Base-by-base conservation (phyloP, 163 green algal genomes). In the Scenedesmus sp. region DNA sequence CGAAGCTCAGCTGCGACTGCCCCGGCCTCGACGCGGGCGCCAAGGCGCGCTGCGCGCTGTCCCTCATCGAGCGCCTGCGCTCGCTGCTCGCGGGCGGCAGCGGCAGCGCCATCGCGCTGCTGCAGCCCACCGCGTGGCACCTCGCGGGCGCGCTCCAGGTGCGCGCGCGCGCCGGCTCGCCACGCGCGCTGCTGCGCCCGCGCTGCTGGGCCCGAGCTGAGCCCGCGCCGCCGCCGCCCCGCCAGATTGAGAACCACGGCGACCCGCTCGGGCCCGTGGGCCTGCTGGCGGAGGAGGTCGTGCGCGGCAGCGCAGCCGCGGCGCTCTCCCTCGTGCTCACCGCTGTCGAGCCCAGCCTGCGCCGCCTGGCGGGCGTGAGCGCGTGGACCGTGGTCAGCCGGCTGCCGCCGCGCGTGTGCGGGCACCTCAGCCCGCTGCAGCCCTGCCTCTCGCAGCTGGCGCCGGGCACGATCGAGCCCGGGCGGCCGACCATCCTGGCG, bases 401-500 rank as follows among this genome's bases (percentile, higher is more conserved):
- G 22, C 72, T 64, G 44, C 71, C 60, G 11, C 15, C 31, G 6
- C 10, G 28, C 7, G 75, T 69, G 0, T 73, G 73, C 6, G 73
- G 75, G 18, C 70, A 56, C 24, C 69, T 77, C 31, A 77, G 53
- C 54, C 20, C 36, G 24, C 53, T 77, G 5, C 57, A 17, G 75
- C 34, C 67, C 14, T 77, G 63, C 10, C 74, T 89, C 33, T 80
- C 50, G 28, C 72, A 78, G 13, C 66, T 91, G 48, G 80, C 87
- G 50, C 58, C 85, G 48, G 56, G 70, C 24, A 26, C 39, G 26
- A 48, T 75, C 10, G 20, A 82, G 84, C 45, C 5, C 17, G 6
- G 57, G 83, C n/a, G n/a, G 47, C 69, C 82, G 26, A 87, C 80
- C 7, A 63, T 90, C 26, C 64, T 92, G 69, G 63, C 90, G 63